phyloP scores from a whole-genome alignment of 2,329 filamentous ascomycete species.

The Hypoxylon sp. region DNA sequence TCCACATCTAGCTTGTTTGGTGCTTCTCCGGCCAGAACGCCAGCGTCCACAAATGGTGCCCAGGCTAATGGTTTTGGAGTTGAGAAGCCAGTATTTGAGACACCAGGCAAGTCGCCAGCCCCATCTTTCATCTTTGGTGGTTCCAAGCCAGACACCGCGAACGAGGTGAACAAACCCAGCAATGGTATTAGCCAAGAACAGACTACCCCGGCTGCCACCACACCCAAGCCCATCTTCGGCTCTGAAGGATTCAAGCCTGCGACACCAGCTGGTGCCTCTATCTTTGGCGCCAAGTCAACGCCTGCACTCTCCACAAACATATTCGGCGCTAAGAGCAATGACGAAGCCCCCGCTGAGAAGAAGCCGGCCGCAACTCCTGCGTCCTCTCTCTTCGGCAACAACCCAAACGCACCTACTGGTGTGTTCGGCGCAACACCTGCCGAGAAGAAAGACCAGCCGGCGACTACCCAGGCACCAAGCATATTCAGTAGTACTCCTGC shows the following conservation, averaged over 20 bases:
- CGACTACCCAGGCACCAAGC: conserved; percentile 25
- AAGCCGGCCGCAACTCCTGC: conserved; percentile 18
- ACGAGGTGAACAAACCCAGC: conserved; percentile 10
- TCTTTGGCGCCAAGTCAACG: conserved; percentile 1
- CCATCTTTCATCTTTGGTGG: conserved; percentile 27
- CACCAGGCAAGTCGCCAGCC: conserved; percentile 42
- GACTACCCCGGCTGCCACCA: conserved; percentile 35
- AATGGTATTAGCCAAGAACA: conserved; percentile 4
- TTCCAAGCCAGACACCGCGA: conserved; percentile 21
- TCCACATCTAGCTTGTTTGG: conserved; percentile 37
- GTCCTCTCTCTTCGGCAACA: conserved; percentile 38
- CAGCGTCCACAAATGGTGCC: conserved; percentile 46
- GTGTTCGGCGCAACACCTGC: conserved; percentile 10
- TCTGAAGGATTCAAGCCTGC: conserved; percentile 55
- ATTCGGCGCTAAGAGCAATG: conserved; percentile 21
- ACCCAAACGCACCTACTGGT: conserved; percentile 10
- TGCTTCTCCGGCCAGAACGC: conserved; percentile 42
- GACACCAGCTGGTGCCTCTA: conserved; percentile 19
- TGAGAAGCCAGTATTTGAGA: conserved; percentile 51
- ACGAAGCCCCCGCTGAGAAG: conserved; percentile 27
- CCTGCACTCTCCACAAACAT: conserved; percentile 13
- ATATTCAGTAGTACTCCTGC: conserved; percentile 29
- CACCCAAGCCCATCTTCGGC: conserved; percentile 49
- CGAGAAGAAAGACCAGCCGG: conserved; percentile 38
- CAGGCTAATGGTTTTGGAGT: conserved; percentile 42